Conservation (phyloP, 768 basidiomycete species). For the Galerina sulciceps region DNA sequence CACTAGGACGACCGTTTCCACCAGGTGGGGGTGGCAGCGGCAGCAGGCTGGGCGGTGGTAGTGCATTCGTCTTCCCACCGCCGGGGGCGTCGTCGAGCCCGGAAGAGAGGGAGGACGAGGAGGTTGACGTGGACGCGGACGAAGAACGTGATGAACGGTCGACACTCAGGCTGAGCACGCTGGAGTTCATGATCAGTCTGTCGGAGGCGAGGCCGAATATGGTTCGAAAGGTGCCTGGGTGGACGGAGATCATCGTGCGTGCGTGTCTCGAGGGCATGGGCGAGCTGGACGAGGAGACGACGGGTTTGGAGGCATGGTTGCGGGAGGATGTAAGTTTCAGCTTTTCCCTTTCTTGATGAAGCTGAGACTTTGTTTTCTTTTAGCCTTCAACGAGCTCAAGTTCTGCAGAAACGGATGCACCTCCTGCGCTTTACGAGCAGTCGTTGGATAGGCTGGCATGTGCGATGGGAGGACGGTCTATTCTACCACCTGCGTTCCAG, state of each 20-base stretch:
- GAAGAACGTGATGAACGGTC: slow-evolving; percentile 68
- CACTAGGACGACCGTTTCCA: slow-evolving; percentile 50
- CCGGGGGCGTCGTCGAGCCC: slow-evolving; percentile 21
- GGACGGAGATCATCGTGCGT: slow-evolving; percentile 71
- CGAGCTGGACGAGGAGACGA: slow-evolving; percentile 65
- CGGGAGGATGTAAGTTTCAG: slow-evolving; percentile 66
- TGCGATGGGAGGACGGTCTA: slow-evolving; percentile 74
- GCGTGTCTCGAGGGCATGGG: slow-evolving; percentile 86
- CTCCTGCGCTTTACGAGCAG: slow-evolving; percentile 82
- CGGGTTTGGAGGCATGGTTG: slow-evolving; percentile 61
- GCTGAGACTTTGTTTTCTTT: slow-evolving; percentile 1
- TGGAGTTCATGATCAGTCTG: slow-evolving; percentile 86
- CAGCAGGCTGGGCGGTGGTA: slow-evolving; percentile 23
- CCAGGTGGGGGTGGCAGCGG: slow-evolving; percentile 19
- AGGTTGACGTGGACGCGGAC: slow-evolving; percentile 36
- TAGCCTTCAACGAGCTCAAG: slow-evolving; percentile 68
- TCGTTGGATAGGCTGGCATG: slow-evolving; percentile 81
- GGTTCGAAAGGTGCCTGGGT: slow-evolving; percentile 70
- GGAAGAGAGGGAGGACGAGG: slow-evolving; percentile 29
- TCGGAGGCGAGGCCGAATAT: slow-evolving; percentile 74
- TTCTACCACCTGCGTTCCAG: slow-evolving; percentile 81
- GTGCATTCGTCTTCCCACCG: slow-evolving; percentile 46
- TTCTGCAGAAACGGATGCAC: slow-evolving; percentile 61
- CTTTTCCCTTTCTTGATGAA: neutral
- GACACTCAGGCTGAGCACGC: slow-evolving; percentile 70